Conservation (phyloP, 108 stramenopile species). For the Cyclotella distinguenda region DNA sequence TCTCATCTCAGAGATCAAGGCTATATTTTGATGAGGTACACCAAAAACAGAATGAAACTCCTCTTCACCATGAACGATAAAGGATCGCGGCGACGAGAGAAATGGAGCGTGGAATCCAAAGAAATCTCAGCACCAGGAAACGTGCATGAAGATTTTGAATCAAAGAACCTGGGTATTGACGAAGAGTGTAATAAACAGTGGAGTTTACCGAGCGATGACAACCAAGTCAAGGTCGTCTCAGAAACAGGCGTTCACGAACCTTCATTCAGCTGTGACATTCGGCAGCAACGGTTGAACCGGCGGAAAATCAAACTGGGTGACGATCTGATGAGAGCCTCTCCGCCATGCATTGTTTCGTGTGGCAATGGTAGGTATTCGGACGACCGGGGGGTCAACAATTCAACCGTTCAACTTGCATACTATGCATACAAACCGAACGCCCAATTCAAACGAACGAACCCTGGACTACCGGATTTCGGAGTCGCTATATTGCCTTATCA, state of each 20-base stretch:
- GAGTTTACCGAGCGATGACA: neutral
- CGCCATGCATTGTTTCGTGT: neutral
- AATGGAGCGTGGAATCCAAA: neutral
- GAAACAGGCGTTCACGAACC: no score
- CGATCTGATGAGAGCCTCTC: neutral
- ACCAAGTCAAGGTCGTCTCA: neutral
- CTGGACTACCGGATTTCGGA: constrained; percentile 68
- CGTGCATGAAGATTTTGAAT: neutral
- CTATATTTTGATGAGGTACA: constrained; percentile 72
- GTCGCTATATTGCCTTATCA: constrained; percentile 62
- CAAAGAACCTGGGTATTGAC: neutral
- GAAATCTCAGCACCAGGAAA: neutral
- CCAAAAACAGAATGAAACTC: constrained; percentile 50
- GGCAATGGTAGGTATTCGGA: neutral
- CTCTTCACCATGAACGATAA: constrained; percentile 11
- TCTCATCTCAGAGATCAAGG: constrained; percentile 78
- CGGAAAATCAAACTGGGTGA: no score
- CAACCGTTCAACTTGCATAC: constrained; percentile 45
- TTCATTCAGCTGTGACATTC: no score
- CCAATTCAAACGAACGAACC: constrained; percentile 59
- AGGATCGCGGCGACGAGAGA: neutral
- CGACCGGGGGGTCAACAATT: no score
- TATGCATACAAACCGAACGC: constrained; percentile 76
- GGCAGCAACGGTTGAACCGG: no score
- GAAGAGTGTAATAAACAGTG: neutral